Evolutionary conservation across 208 protist genomes (phyloP), one percentile per base, ranked within the genome.

Genomic region (Leishmania turanica): DNA sequence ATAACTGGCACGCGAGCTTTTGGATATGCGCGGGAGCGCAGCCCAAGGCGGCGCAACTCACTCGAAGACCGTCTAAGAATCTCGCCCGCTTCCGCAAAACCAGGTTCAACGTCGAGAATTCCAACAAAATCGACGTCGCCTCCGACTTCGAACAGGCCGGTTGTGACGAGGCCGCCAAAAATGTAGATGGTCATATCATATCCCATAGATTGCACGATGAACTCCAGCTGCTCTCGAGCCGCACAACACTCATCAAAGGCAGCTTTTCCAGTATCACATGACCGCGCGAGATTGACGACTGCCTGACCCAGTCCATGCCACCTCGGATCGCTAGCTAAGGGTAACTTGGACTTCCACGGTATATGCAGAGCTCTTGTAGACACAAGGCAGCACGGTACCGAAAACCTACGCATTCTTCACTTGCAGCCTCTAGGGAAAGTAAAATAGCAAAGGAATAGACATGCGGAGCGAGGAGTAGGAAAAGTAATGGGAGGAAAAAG

Each of bases 111-210:
- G 78, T 98, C 95, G 24, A 89, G 81, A 69, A 98, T 93, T 27
- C 91, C 93, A 27, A 96, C 93, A 89, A 98, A 97, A 84, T 98
- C 95, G 19, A 95, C 90, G 73, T 98, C 95, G 31, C 95, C 95
- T 53, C 92, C 93, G 49, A 94, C 93, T 65, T 98, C 93, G 31
- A 97, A 83, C 27, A 98, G 69, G 5, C 92, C 89, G 13, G 96
- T 81, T 21, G 90, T 94, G 9, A 93, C 89, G 27, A 98, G 84
- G 47, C 95, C 95, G 47, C 95, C 95, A 87, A 98, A 98, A 70
- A 96, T 93, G 79, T 89, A 97, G 17, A 98, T 89, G 72, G 88
- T 92, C 83, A 95, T 90, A 81, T 98, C 93, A 79, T 96, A 96
- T 2, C 95, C 95, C 66, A 91, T 77, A 8, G 93, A 91, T 53